Percentiles rank a stretch among this genome's conserved stretches.
Evolutionary conservation across 129 eudicot genomes (phyloP).

Genomic region (Lactuca sativa): DNA sequence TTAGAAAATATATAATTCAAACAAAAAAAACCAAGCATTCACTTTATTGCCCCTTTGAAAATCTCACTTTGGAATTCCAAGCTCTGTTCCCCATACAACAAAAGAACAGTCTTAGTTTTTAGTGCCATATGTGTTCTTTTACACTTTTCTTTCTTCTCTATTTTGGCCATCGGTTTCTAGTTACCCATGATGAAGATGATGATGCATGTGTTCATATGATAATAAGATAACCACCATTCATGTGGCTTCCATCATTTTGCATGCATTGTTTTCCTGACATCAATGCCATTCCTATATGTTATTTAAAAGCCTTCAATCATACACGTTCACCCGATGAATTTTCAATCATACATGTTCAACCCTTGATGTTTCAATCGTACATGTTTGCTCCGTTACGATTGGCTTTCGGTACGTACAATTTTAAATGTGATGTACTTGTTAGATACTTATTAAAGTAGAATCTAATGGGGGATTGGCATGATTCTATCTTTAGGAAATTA

Average conservation of each 20-base stretch:
- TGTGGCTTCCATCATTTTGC: slow-evolving; percentile 3
- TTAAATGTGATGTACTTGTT: slow-evolving; percentile 40
- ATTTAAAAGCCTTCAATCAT: slow-evolving; percentile 1
- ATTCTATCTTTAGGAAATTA: slow-evolving; percentile 38
- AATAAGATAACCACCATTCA: slow-evolving; percentile 25
- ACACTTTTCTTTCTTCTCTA: slow-evolving; percentile 49
- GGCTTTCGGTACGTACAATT: slow-evolving; percentile 43
- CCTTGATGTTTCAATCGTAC: not conserved
- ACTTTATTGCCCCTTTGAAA: slow-evolving; percentile 70
- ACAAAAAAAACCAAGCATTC: slow-evolving; percentile 47
- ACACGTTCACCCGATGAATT: not conserved
- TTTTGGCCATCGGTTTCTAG: slow-evolving; percentile 29
- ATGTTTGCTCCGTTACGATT: slow-evolving; percentile 20
- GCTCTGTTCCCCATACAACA: slow-evolving; percentile 75
- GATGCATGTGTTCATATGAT: slow-evolving; percentile 20
- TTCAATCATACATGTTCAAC: not conserved
- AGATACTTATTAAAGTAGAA: slow-evolving; percentile 48
- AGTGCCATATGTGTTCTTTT: slow-evolving; percentile 71
- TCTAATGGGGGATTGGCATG: slow-evolving; percentile 39
- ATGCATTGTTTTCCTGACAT: not conserved
- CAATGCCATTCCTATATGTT: slow-evolving; percentile 1
- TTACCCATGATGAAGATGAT: slow-evolving; percentile 32
- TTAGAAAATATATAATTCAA: slow-evolving; percentile 36
- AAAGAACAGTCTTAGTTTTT: slow-evolving; percentile 61
- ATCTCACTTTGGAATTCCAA: slow-evolving; percentile 97